Evolutionary conservation across 202 grass and related monocot species (phyloP), one percentile per base, ranked within the genome.

Genomic region (Eragrostis tef): DNA sequence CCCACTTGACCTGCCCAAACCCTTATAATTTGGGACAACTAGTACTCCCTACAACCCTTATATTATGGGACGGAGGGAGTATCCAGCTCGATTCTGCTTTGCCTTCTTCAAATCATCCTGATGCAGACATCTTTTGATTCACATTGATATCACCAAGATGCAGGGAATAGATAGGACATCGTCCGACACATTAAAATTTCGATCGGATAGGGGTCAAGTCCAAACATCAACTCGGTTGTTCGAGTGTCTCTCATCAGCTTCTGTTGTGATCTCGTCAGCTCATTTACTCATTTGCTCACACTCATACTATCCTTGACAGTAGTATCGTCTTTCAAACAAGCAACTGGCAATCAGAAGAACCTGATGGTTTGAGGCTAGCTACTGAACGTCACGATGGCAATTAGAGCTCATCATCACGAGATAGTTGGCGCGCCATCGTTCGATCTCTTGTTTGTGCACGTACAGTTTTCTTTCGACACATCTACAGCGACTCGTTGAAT

Each of bases 371-470:
- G 52, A 54, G 16, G 17, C 51, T 54, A 0, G 0, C 10, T 0
- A 47, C 10, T 29, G 31, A 10, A 12, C 12, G 14, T 75, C 20
- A 45, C 25, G 22, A 81, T 51, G 6, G 51, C 70, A 1, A 41
- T 17, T 20, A 74, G 74, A 75, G 61, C 42, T 53, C 62, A 45
- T 50, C 44, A 60, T 69, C 49, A 41, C 25, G 24, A 9, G 50
- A n/a, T 36, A 63, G 68, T 75, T 26, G 16, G 39, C 63, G 42
- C 41, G 20, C 21, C 71, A 29, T 11, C 27, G 34, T 5, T 39
- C 34, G 34, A 39, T 39, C 34, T 49, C 2, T 43, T 26, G 1
- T 73, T 49, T 54, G 52, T n/a, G 59, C 54, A 47, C 7, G 27
- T 11, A 45, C 17, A 1, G 21, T 77, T 6, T 53, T 11, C 25